Evolutionary conservation across 352 stramenopile species (phyloP), one percentile per base, ranked within the genome.

Genomic region (Globisporangium paroecandrum): DNA sequence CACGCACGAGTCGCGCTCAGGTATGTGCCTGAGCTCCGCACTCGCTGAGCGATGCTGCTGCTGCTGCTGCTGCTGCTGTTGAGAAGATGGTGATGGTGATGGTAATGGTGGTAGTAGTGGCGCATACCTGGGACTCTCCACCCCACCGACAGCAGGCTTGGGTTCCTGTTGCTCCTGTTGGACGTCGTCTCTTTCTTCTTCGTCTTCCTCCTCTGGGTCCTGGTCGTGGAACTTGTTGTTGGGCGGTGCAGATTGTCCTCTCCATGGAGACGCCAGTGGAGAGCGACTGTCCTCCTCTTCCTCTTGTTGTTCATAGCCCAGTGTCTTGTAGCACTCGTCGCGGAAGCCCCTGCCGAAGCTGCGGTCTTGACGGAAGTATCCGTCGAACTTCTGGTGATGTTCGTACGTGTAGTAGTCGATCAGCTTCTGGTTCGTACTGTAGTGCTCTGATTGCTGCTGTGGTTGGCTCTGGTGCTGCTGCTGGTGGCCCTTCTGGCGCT

Each of bases 401-500:
- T 66, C 57, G 18, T 62, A 70, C 34, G 57, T 55, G 49, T 66
- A 66, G 47, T 62, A 66, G 58, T 62, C 57, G 2, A 65, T 25
- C 7, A 62, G 38, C 22, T 38, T 54, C 22, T 62, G n/a, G 32
- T 22, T 43, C 13, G 32, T 38, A 3, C 22, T 32, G 32, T 59
- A 18, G 7, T 57, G 58, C 0, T 66, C 7, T 18, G 41, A 32
- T 20, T 47, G 56, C 4, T 53, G 58, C 32, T 1, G 66, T 24
- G 6, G 32, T 6, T 56, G 68, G 13, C 73, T 60, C n/a, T 79
- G 71, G 27, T 53, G 55, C 10, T 69, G 58, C 32, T 1, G 66
- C 58, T 36, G 10, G 25, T 32, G 25, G 29, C 56, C 9, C 9
- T 47, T 49, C 32, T 49, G 32, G 20, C 29, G 55, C n/a, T 46